Evolutionary conservation across 495 filamentous ascomycete genomes (phyloP).

Genomic region (Collariella sp.): DNA sequence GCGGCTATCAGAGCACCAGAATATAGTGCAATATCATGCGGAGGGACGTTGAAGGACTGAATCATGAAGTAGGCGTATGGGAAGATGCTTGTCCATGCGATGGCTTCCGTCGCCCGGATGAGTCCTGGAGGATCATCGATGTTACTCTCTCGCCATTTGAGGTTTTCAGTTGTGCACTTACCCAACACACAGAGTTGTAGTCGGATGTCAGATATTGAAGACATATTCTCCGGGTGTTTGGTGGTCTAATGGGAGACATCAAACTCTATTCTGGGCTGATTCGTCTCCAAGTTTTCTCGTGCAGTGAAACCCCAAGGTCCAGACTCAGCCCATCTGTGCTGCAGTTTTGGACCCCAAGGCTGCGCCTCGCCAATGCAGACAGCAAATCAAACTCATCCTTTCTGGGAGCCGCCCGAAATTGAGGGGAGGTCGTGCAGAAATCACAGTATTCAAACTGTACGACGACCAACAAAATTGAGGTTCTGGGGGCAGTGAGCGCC

Average conservation of each 20-base stretch:
- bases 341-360: neutral
- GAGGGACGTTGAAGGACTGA: conserved; percentile 3
- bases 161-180: neutral
- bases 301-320: too few relatives aligned
- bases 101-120: conserved; percentile 10
- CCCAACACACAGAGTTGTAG: conserved; percentile 9
- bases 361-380: neutral
- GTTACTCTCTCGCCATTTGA: neutral
- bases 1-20: neutral
- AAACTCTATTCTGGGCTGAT: too few relatives aligned
- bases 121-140: neutral
- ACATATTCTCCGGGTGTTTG: too few relatives aligned
- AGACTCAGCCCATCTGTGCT: neutral
- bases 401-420: neutral
- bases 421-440: too few relatives aligned
- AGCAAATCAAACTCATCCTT: neutral
- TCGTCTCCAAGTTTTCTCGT: too few relatives aligned
- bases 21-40: conserved; percentile 6
- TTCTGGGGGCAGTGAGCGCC: neutral
- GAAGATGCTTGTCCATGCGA: conserved; percentile 7
- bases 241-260: too few relatives aligned
- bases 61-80: conserved; percentile 14
- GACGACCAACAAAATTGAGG: neutral
- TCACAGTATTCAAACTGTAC: neutral
- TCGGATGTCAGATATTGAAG: conserved; percentile 2